Conservation (phyloP, 177 flowering plant species). For the Telopea speciosissima region DNA sequence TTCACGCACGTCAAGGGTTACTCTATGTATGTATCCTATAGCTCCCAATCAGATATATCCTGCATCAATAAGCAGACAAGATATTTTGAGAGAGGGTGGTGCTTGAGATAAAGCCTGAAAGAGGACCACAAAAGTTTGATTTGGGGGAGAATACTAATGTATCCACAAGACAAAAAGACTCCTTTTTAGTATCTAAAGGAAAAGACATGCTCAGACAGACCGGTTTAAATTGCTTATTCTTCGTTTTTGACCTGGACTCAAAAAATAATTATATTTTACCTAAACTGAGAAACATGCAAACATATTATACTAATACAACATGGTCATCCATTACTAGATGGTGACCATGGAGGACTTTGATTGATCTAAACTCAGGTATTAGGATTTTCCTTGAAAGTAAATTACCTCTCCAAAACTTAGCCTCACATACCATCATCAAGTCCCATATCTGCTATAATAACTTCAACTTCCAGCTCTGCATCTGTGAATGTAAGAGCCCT, state of each 20-base stretch:
- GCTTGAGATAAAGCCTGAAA: neutral
- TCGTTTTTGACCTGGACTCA: neutral
- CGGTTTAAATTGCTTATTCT: neutral
- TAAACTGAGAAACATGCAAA: neutral
- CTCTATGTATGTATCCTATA: neutral
- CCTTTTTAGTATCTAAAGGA: neutral
- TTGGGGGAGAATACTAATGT: neutral
- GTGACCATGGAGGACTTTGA: neutral
- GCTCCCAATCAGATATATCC: neutral
- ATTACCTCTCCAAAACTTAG: slow-evolving; percentile 10
- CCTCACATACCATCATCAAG: slow-evolving; percentile 13
- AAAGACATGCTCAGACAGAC: neutral
- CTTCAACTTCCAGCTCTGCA: slow-evolving; percentile 66
- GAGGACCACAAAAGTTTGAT: neutral
- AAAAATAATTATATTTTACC: too few relatives aligned
- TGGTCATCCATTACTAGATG: neutral
- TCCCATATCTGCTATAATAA: slow-evolving; percentile 27
- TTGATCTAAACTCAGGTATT: too few relatives aligned
- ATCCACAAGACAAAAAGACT: neutral
- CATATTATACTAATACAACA: neutral
- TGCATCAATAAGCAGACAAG: neutral
- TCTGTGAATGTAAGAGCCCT: slow-evolving; percentile 81
- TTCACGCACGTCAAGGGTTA: neutral
- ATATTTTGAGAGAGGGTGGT: neutral
- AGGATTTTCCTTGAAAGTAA: neutral